phyloP scores from a whole-genome alignment of 1,284 basidiomycete genomes.

The Golubevia sp. region DNA sequence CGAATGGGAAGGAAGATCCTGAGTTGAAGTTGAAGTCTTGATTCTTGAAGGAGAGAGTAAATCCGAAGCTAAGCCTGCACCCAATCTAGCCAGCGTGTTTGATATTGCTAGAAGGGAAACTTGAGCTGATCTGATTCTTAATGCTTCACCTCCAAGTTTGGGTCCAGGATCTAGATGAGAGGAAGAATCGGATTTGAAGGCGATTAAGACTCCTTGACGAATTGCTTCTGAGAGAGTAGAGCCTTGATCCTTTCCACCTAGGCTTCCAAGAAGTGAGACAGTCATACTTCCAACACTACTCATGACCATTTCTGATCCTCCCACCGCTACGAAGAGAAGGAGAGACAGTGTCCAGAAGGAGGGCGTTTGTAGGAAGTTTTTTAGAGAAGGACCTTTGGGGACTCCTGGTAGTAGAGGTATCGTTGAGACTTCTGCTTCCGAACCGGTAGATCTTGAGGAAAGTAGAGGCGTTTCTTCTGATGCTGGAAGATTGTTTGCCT shows the following conservation, averaged over 20 bases:
- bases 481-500: not conserved
- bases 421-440: too few species aligned
- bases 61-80: slow-evolving; percentile 18
- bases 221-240: not conserved
- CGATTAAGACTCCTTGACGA: not conserved
- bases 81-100: slow-evolving; percentile 17
- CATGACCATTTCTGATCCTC: slow-evolving; percentile 24
- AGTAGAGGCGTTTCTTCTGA: not conserved
- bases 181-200: not conserved
- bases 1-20: too few species aligned
- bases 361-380: slow-evolving; percentile 4
- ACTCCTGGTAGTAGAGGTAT: slow-evolving; percentile 1
- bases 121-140: slow-evolving; percentile 1
- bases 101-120: slow-evolving; percentile 11
- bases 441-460: not conserved
- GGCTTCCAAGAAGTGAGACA: slow-evolving; percentile 6
- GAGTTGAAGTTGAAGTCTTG: too few species aligned
- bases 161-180: not conserved
- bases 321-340: slow-evolving; percentile 17
- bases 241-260: too few species aligned
- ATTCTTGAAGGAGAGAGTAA: not conserved
- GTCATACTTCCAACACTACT: slow-evolving; percentile 17
- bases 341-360: slow-evolving; percentile 14
- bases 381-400: slow-evolving; percentile 1
- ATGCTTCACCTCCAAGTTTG: slow-evolving; percentile 1